phyloP scores from a whole-genome alignment of 225 moss, liverwort and hornwort species.

The Rhytidiadelphus loreus region DNA sequence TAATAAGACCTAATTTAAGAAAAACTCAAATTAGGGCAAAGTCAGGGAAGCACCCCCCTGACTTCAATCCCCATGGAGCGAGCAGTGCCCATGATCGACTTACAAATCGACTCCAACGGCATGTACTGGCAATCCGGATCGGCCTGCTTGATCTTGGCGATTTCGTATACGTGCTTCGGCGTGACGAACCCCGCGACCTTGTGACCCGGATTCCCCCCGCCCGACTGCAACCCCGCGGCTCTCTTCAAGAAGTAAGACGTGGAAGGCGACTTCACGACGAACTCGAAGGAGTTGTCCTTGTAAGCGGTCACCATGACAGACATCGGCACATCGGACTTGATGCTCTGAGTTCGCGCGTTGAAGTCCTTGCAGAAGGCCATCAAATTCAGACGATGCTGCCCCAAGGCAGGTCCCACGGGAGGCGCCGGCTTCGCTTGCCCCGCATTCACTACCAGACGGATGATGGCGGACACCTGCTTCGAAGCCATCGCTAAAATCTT shows the following conservation, averaged over 20 bases:
- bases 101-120: slow-evolving; percentile 68
- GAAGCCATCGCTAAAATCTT: background rate
- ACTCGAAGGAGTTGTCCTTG: slow-evolving; percentile 77
- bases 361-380: slow-evolving; percentile 99
- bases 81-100: slow-evolving; percentile 89
- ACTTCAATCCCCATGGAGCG: slow-evolving; percentile 87
- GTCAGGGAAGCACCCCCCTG: slow-evolving; percentile 43
- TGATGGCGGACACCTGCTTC: slow-evolving; percentile 65
- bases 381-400: slow-evolving; percentile 81
- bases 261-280: slow-evolving; percentile 72
- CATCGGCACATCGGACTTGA: slow-evolving; percentile 85
- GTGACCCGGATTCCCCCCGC: slow-evolving; percentile 73
- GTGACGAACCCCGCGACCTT: slow-evolving; percentile 69
- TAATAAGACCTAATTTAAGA: background rate
- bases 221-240: slow-evolving; percentile 76
- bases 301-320: slow-evolving; percentile 84
- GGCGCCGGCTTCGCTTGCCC: slow-evolving; percentile 96
- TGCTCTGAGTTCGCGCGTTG: slow-evolving; percentile 84
- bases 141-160: slow-evolving; percentile 91
- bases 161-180: slow-evolving; percentile 76
- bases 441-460: slow-evolving; percentile 79
- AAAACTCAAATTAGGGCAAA: background rate
- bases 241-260: slow-evolving; percentile 84
- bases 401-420: slow-evolving; percentile 84
- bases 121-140: slow-evolving; percentile 91